Conservation (phyloP, 352 stramenopile species). For the Globisporangium barbulae region DNA sequence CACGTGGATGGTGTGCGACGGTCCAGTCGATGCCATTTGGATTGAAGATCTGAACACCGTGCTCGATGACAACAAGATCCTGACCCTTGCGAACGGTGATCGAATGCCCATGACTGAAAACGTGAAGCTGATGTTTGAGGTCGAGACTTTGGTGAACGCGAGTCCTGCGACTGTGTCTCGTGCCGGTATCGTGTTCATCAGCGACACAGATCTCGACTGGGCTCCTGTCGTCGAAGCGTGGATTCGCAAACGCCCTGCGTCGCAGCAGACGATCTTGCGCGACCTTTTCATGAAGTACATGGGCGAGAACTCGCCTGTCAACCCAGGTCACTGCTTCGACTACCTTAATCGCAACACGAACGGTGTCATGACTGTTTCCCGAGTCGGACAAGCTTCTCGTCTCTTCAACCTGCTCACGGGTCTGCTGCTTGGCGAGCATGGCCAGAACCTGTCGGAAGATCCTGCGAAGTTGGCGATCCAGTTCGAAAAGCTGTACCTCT, state of each 20-base stretch:
- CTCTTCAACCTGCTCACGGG: conserved; percentile 90
- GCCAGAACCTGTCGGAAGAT: conserved; percentile 62
- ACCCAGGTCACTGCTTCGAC: conserved; percentile 94
- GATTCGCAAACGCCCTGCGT: conserved; percentile 89
- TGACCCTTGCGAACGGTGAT: conserved; percentile 96
- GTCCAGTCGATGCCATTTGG: conserved; percentile 97
- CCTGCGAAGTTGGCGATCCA: conserved; percentile 66
- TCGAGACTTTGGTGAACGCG: conserved; percentile 96
- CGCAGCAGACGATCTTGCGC: conserved; percentile 87
- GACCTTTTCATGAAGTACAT: conserved; percentile 96
- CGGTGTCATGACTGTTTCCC: conserved; percentile 93
- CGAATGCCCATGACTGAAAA: conserved; percentile 98
- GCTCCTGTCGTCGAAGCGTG: conserved; percentile 95
- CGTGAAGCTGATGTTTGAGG: conserved; percentile 97
- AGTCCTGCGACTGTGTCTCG: conserved; percentile 96
- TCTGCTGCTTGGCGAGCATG: conserved; percentile 85
- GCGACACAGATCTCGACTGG: conserved; percentile 97
- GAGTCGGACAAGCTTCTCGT: conserved; percentile 80
- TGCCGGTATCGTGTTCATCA: conserved; percentile 98
- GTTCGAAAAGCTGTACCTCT: conserved; percentile 96
- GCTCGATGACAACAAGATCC: conserved; percentile 97
- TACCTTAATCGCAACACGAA: conserved; percentile 94
- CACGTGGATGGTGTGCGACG: conserved; percentile 98
- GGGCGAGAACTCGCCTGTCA: conserved; percentile 91
- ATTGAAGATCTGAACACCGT: conserved; percentile 99